Evolutionary conservation across 768 basidiomycete species (phyloP), one percentile per base, ranked within the genome.

Genomic region (Kwoniella mangroviensis): DNA sequence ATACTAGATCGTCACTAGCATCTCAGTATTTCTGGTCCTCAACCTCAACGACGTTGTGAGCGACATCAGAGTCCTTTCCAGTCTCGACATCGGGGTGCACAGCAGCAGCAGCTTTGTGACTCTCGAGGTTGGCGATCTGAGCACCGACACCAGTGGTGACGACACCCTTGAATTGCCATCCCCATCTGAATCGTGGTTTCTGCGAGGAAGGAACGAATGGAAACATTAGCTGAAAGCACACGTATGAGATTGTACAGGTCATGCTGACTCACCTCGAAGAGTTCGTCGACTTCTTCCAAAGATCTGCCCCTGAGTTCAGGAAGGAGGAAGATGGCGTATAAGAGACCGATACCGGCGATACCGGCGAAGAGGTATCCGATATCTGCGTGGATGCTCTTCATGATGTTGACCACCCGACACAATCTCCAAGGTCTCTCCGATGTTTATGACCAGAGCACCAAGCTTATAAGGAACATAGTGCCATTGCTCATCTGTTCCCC

Each of bases 291-390:
- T 41, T 71, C 69, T 63, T 77, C 76, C 41, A 77, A 70, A 17
- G 72, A 49, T 49, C 71, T 65, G 0, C 74, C 74, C 53, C 68
- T 70, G 34, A 74, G 66, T 55, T 77, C 75, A n/a, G 75, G 75
- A 5, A 77, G 64, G 57, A 76, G 75, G 12, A 75, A 49, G 52
- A 77, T 58, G 17, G 70, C 74, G 21, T 71, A 75, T 49, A 82
- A 66, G 13, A 82, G 34, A 45, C 72, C 73, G 13, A 80, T 57
- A 56, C 77, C 79, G 40, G 71, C 76, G 21, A 79, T 76, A 52
- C 78, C 78, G 3, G 76, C 78, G 45, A 79, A 76, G 11, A 79
- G 76, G 45, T 75, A 77, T 26, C 75, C 75, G 45, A 67, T 72
- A 55, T 80, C 79, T 6, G 79, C 81, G n/a, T 79, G 79, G 42